phyloP scores from a whole-genome alignment of 108 stramenopile species.

The Phaeodactylum tricornutum region DNA sequence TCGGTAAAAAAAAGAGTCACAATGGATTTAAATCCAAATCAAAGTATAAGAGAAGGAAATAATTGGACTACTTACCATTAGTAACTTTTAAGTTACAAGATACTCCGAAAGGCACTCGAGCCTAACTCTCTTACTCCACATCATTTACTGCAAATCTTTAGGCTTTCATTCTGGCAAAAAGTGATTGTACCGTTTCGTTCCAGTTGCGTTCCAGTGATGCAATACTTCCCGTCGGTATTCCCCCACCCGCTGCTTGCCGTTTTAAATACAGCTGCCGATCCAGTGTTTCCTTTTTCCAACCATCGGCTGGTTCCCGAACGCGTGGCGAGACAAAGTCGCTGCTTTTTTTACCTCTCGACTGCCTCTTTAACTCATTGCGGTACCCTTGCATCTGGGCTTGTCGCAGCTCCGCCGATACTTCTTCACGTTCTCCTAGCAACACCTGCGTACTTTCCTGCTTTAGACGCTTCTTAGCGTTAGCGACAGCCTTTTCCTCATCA shows the following conservation, averaged over 20 bases:
- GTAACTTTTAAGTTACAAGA: too few species aligned
- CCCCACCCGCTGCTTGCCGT: constrained; percentile 76
- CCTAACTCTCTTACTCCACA: too few species aligned
- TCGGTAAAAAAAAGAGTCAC: constrained; percentile 25
- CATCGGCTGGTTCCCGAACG: constrained; percentile 73
- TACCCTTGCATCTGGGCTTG: constrained; percentile 84
- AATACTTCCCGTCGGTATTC: constrained; percentile 63
- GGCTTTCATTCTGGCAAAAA: constrained; percentile 24
- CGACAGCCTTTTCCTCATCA: constrained; percentile 68
- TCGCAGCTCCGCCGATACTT: constrained; percentile 68
- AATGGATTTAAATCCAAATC: constrained; percentile 46
- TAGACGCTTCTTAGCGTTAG: constrained; percentile 56
- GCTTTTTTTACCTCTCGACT: constrained; percentile 45
- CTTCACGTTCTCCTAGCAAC: constrained; percentile 75
- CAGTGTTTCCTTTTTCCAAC: constrained; percentile 47
- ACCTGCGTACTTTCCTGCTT: constrained; percentile 80
- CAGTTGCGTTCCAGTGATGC: constrained; percentile 71
- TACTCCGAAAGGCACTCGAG: too few species aligned
- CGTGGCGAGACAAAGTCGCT: constrained; percentile 34
- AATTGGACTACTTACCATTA: too few species aligned
- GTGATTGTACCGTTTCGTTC: constrained; percentile 68
- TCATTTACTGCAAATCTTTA: not conserved
- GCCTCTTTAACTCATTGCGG: constrained; percentile 72
- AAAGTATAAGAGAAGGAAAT: constrained; percentile 34
- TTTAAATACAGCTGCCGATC: constrained; percentile 75